Conservation (phyloP, 495 filamentous ascomycete genomes). For the Talaromyces nanjingensis region DNA sequence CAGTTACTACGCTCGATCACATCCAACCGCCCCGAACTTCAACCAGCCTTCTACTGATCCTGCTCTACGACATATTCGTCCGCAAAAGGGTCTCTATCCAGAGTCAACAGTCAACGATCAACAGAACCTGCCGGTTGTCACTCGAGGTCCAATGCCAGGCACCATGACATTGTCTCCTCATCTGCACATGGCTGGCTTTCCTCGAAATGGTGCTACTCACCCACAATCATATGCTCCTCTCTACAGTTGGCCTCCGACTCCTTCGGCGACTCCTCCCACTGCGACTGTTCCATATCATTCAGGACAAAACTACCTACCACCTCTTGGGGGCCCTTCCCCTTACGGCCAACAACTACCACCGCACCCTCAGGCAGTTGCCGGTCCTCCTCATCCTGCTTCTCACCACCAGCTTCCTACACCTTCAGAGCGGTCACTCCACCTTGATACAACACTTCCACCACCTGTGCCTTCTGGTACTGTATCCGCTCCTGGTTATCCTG, state of each 20-base stretch:
- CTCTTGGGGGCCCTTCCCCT: conserved; percentile 20
- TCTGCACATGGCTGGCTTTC: conserved; percentile 46
- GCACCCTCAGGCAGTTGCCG: conserved; percentile 21
- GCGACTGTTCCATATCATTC: conserved; percentile 29
- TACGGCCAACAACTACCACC: conserved; percentile 20
- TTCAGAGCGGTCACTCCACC: conserved; percentile 30
- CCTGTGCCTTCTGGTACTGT: conserved; percentile 17
- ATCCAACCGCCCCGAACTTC: conserved; percentile 57
- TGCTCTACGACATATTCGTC: conserved; percentile 72
- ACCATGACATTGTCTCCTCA: conserved; percentile 48
- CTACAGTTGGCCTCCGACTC: conserved; percentile 62
- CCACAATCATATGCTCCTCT: conserved; percentile 39
- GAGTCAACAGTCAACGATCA: conserved; percentile 92
- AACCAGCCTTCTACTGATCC: conserved; percentile 76
- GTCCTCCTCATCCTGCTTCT: conserved; percentile 12
- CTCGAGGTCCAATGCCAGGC: conserved; percentile 54
- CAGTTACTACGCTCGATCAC: conserved; percentile 84
- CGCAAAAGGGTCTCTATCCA: conserved; percentile 89
- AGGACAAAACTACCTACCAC: conserved; percentile 15
- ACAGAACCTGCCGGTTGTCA: conserved; percentile 58
- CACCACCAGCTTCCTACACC: conserved; percentile 18
- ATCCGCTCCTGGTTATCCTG: conserved; percentile 15
- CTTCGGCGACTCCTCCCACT: conserved; percentile 38
- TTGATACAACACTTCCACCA: conserved; percentile 22
- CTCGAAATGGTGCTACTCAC: conserved; percentile 37